Conservation (phyloP, 495 filamentous ascomycete species). For the Hypoxylon lenormandii region DNA sequence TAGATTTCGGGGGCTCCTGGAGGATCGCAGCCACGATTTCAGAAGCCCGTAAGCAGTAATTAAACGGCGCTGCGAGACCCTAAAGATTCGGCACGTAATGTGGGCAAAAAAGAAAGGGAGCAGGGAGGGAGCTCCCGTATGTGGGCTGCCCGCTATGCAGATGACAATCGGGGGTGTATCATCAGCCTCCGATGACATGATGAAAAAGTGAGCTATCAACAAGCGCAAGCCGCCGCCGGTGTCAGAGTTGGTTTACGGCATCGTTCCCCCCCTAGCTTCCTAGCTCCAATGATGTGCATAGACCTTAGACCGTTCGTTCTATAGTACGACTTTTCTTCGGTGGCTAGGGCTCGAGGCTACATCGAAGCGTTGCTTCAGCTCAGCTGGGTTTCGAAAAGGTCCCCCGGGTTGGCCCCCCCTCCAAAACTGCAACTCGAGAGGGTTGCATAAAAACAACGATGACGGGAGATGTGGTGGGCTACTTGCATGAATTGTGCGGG, state of each 20-base stretch:
- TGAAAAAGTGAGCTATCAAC: slow-evolving; percentile 47
- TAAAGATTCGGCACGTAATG: slow-evolving; percentile 40
- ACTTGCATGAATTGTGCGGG: slow-evolving; percentile 53
- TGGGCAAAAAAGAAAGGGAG: slow-evolving; percentile 26
- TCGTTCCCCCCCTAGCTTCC: no score
- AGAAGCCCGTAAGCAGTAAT: slow-evolving; percentile 38
- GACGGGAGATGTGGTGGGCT: slow-evolving; percentile 48
- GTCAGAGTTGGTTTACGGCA: slow-evolving; percentile 20
- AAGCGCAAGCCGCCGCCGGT: slow-evolving; percentile 22
- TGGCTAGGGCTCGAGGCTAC: slow-evolving; percentile 20
- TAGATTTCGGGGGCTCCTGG: slow-evolving; percentile 30
- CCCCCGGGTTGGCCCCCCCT: neutral
- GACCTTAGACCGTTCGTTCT: no score
- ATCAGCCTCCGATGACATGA: slow-evolving; percentile 47
- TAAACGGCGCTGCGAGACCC: slow-evolving; percentile 20
- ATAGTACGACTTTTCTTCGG: slow-evolving; percentile 16
- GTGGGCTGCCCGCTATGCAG: slow-evolving; percentile 39
- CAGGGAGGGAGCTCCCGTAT: slow-evolving; percentile 44
- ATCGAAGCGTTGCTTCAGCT: slow-evolving; percentile 23
- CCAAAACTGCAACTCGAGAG: slow-evolving; percentile 28
- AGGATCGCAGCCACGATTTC: slow-evolving; percentile 40
- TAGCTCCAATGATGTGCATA: slow-evolving; percentile 44
- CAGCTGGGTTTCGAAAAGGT: slow-evolving; percentile 13
- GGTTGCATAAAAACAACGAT: slow-evolving; percentile 50
- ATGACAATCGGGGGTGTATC: slow-evolving; percentile 46